Evolutionary conservation across 2,329 filamentous ascomycete genomes (phyloP).

Genomic region (Botrytis medusae): DNA sequence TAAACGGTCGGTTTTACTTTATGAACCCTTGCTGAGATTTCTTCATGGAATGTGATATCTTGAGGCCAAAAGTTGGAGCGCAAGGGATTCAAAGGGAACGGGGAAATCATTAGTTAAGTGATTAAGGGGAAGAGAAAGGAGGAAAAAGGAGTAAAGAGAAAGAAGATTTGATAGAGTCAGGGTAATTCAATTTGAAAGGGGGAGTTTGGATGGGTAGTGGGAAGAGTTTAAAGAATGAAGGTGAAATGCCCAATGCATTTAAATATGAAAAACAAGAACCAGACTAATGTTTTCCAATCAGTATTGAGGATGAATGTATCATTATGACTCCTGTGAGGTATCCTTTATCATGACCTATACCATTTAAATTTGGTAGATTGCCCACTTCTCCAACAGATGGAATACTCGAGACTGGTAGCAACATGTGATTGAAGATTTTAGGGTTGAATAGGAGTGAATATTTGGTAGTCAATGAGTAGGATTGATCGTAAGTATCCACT

Average conservation of each 20-base stretch:
- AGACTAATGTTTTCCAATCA: background rate
- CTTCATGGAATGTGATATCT: background rate
- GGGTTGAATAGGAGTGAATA: background rate
- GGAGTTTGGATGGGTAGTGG: background rate
- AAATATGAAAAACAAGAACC: background rate
- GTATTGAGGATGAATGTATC: background rate
- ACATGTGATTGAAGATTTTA: background rate
- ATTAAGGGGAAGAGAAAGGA: background rate
- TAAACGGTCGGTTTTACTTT: background rate
- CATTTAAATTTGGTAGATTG: background rate
- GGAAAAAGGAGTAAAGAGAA: background rate
- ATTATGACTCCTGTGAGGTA: background rate
- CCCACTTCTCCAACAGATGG: background rate
- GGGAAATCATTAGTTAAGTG: background rate
- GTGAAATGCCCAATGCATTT: background rate
- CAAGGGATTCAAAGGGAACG: background rate
- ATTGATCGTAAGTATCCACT: background rate
- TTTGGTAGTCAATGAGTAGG: background rate
- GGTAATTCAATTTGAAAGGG: background rate
- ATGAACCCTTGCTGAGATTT: background rate
- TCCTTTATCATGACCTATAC: background rate
- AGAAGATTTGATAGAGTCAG: background rate
- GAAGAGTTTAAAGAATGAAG: background rate
- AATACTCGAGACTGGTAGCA: background rate
- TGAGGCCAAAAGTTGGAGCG: background rate